Percentiles rank a stretch among this genome's conserved stretches.
Conservation (phyloP, 1,284 basidiomycete species). For the Naganishia liquefaciens region DNA sequence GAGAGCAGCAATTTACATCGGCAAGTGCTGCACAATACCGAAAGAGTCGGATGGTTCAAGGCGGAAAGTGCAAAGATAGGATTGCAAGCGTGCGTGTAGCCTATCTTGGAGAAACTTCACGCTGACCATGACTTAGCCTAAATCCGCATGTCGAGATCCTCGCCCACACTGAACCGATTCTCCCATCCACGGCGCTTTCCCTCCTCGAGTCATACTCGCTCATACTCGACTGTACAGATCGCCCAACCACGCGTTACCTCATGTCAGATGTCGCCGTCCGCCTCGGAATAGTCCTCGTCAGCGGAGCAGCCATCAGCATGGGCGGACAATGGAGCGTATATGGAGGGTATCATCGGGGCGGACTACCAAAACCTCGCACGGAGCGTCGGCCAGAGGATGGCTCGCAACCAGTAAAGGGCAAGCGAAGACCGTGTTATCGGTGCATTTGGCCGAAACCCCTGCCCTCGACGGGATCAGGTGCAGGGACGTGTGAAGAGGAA, state of each 20-base stretch:
- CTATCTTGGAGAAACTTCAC: not conserved
- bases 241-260: conserved; percentile 86
- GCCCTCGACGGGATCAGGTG: conserved; percentile 59
- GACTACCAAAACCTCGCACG: conserved; percentile 20
- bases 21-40: conserved; percentile 84
- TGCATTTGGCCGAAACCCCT: conserved; percentile 81
- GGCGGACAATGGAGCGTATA: conserved; percentile 89
- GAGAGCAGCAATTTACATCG: conserved; percentile 91
- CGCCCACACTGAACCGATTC: conserved; percentile 61
- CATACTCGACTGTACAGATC: conserved; percentile 94
- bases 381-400: not conserved
- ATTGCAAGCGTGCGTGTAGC: conserved; percentile 60
- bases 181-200: conserved; percentile 62
- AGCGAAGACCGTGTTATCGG: conserved; percentile 81
- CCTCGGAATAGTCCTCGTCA: conserved; percentile 76
- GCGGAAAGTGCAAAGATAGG: conserved; percentile 75
- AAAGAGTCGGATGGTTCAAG: conserved; percentile 77
- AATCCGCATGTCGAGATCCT: conserved; percentile 67
- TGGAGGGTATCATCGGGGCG: conserved; percentile 54
- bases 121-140: conserved; percentile 57
- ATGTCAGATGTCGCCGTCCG: conserved; percentile 85
- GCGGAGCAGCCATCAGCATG: conserved; percentile 86
- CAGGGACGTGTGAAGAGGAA: conserved; percentile 81
- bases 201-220: conserved; percentile 70
- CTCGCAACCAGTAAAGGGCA: conserved; percentile 11